Conservation (phyloP, 768 basidiomycete species). For the Terana coerulea region DNA sequence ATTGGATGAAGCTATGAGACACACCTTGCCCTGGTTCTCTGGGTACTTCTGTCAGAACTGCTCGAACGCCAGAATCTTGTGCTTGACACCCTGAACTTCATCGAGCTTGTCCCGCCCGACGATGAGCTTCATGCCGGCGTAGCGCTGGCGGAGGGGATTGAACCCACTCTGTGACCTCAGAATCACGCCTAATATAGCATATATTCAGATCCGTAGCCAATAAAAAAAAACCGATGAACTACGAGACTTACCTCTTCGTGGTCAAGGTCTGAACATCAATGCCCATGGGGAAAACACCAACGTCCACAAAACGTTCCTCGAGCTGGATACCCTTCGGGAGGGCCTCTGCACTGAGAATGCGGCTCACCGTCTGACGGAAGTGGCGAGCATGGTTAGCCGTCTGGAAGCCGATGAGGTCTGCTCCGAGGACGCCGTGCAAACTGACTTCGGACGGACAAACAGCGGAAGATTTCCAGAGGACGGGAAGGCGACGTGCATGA, state of each 20-base stretch:
- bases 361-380: constrained; percentile 80
- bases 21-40: constrained; percentile 73
- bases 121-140: constrained; percentile 81
- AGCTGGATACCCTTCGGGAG: constrained; percentile 81
- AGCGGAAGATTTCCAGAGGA: constrained; percentile 94
- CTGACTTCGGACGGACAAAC: constrained; percentile 72
- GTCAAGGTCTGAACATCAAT: constrained; percentile 73
- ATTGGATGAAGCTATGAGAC: not conserved
- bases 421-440: constrained; percentile 92
- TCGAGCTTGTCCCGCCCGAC: constrained; percentile 90
- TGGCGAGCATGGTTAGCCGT: constrained; percentile 80
- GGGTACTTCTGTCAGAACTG: constrained; percentile 73
- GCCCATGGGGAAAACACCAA: constrained; percentile 88
- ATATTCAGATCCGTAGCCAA: too few species aligned
- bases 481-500: constrained; percentile 96
- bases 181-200: constrained; percentile 54
- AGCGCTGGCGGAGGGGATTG: constrained; percentile 71
- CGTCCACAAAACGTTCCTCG: constrained; percentile 71
- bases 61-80: constrained; percentile 84
- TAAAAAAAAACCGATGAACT: too few species aligned
- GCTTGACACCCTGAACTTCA: constrained; percentile 67
- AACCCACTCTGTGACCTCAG: constrained; percentile 86
- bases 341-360: constrained; percentile 77
- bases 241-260: constrained; percentile 54
- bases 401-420: constrained; percentile 93